Evolutionary conservation across 164 flowering plant genomes (phyloP), one percentile per base, ranked within the genome.

Genomic region (Macadamia tetraphylla): DNA sequence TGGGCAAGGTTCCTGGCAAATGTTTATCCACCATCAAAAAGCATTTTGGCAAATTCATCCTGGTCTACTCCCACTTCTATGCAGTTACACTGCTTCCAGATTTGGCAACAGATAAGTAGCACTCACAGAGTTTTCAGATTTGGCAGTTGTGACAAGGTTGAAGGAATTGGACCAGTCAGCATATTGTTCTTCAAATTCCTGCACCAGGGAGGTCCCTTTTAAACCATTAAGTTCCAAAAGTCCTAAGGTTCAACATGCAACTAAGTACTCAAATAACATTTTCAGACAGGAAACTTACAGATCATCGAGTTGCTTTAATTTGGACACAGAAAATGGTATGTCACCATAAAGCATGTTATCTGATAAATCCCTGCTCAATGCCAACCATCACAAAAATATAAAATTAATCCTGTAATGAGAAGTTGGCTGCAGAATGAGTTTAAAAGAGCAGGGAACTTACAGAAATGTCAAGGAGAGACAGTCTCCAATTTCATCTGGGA

Each of bases 401-500:
- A 18, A 7, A 44, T n/a, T 52, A 13, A 51, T 13, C 52, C 9
- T 14, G 3, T 6, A n/a, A 15, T 31, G 6, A 9, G 7, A n/a
- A 31, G 18, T 14, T 17, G 51, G 62, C 0, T 23, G 17, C 30
- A 18, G 9, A 56, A 0, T 6, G 32, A 46, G 13, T 31, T 5
- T 23, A 35, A 46, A 17, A 2, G 11, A 55, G 58, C 0, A 1
- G 1, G 60, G 32, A 42, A 2, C 63, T 75, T 88, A 94, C 98
- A 94, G 72, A 13, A 69, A 52, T 44, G 69, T 65, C 17, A 94
- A 81, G 23, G 74, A 74, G 31, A 67, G 80, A 64, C 96, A 89
- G 78, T 90, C 78, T 56, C 97, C 97, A 42, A 94, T 85, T 74
- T 94, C 98, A 80, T 91, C 98, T 2, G 98, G 98, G 14, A 94